Conservation (phyloP, 139 green algal genomes). For the Micractinium conductrix region DNA sequence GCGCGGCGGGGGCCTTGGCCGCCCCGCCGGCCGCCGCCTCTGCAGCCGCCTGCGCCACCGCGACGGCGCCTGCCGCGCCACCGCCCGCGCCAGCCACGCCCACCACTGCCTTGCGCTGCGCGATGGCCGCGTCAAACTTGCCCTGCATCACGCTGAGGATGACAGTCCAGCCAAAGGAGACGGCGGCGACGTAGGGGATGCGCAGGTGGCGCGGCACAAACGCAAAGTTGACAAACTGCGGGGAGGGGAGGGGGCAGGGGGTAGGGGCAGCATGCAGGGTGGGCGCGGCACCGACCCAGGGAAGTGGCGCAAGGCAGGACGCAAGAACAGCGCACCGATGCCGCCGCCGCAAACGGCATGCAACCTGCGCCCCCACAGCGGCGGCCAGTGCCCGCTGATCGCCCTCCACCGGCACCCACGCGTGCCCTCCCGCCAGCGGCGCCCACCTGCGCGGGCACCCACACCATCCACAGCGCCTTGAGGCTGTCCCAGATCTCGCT, state of each 20-base stretch:
- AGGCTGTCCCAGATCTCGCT: constrained; percentile 86
- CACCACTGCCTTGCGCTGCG: background rate
- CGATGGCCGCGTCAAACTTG: constrained; percentile 48
- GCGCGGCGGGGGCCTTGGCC: background rate
- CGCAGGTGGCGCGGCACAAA: constrained; percentile 85
- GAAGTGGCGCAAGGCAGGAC: too few relatives aligned
- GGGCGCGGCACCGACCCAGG: too few relatives aligned
- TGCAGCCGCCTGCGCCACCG: background rate
- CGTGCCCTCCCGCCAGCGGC: too few relatives aligned
- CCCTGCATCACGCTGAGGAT: constrained; percentile 65
- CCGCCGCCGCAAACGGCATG: too few relatives aligned
- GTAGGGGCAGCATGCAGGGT: too few relatives aligned
- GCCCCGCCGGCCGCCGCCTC: background rate
- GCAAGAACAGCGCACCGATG: too few relatives aligned
- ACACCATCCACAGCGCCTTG: constrained; percentile 88
- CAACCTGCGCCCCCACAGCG: too few relatives aligned
- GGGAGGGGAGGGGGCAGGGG: constrained; percentile 2
- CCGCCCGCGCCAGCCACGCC: background rate
- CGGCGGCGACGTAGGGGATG: constrained; percentile 75
- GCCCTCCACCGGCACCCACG: background rate
- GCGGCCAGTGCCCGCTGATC: too few relatives aligned
- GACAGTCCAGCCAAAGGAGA: constrained; percentile 65
- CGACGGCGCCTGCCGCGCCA: background rate
- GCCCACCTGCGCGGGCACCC: constrained; percentile 74
- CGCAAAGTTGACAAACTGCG: constrained; percentile 88